These are phyloP conservation scores for Nannochloris sp. DNA, from an alignment of 139 green algal species.

Conservation along the genomic window DNA sequence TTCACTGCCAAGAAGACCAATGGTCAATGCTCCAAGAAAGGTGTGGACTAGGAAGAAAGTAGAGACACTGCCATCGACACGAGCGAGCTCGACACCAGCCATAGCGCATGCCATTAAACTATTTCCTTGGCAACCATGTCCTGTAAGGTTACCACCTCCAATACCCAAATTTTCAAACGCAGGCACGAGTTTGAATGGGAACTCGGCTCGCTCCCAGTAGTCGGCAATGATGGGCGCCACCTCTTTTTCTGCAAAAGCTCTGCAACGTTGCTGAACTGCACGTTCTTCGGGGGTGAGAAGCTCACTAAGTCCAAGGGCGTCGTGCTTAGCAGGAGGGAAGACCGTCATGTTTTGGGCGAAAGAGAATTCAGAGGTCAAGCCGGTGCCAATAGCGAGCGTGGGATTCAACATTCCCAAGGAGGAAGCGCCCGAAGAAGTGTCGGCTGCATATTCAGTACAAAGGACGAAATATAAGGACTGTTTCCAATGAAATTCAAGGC, in stretches of 20 bases:
- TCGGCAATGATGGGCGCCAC: slow-evolving; percentile 78
- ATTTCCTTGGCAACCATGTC: slow-evolving; percentile 69
- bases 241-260: slow-evolving; percentile 71
- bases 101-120: slow-evolving; percentile 42
- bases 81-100: slow-evolving; percentile 71
- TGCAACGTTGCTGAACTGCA: slow-evolving; percentile 43
- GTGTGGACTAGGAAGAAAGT: slow-evolving; percentile 93
- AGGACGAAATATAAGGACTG: no score
- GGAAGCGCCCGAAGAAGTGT: no score
- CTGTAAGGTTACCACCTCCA: slow-evolving; percentile 66
- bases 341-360: slow-evolving; percentile 53
- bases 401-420: no score
- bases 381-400: no score
- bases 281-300: slow-evolving; percentile 55
- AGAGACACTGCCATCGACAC: slow-evolving; percentile 77
- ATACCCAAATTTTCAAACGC: slow-evolving; percentile 58
- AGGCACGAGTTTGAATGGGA: slow-evolving; percentile 73
- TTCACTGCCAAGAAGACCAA: slow-evolving; percentile 64
- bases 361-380: no score
- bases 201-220: slow-evolving; percentile 88
- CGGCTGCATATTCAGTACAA: no score
- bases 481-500: no score
- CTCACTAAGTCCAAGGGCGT: slow-evolving; percentile 61
- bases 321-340: slow-evolving; percentile 60
- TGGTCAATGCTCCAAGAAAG: slow-evolving; percentile 78